phyloP scores from a whole-genome alignment of 768 basidiomycete genomes.

The Tylopilus sp. region DNA sequence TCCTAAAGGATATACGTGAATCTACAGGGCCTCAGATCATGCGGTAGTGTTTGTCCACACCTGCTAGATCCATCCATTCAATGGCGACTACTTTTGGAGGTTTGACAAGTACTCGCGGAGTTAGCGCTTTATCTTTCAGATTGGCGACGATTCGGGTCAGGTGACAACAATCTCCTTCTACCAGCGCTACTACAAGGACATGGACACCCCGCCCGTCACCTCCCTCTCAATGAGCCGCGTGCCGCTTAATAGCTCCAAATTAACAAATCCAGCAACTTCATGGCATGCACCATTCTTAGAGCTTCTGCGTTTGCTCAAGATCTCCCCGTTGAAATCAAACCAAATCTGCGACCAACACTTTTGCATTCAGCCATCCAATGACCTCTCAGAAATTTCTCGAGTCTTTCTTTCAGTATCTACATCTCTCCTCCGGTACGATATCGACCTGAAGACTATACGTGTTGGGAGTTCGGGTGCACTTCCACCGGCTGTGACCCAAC shows the following conservation, averaged over 20 bases:
- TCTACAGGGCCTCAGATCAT: not conserved
- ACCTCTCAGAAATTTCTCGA: not conserved
- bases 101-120: slow-evolving; percentile 2
- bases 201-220: not conserved
- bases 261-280: not conserved
- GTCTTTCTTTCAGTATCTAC: not conserved
- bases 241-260: not conserved
- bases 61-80: not conserved
- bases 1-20: not conserved
- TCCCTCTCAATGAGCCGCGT: not conserved
- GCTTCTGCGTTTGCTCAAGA: slow-evolving; percentile 3
- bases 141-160: slow-evolving; percentile 4
- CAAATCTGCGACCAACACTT: not conserved
- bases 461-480: not conserved
- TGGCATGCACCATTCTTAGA: slow-evolving; percentile 12
- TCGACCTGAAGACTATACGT: not conserved
- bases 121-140: not conserved
- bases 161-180: slow-evolving; percentile 1
- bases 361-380: not conserved
- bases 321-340: no score
- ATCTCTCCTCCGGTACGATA: not conserved
- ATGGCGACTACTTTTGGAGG: not conserved
- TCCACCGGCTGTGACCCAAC: not conserved
- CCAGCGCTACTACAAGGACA: slow-evolving; percentile 11
- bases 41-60: not conserved